Conservation (phyloP, 83 land plant species). For the Thuja plicata region DNA sequence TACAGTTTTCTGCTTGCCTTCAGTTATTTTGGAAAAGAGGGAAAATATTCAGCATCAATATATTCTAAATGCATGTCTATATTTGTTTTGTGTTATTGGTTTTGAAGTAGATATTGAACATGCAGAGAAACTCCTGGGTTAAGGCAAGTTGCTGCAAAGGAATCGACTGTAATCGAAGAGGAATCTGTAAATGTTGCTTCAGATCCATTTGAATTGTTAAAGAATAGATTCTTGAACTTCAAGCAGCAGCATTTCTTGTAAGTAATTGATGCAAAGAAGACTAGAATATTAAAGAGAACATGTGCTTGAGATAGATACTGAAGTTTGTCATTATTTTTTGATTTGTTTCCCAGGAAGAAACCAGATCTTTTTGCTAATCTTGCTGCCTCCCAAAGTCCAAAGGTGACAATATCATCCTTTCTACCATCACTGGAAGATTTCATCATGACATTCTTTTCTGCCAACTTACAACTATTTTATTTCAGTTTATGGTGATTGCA, state of each 20-base stretch:
- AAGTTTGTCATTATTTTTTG: background rate
- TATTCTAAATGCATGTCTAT: background rate
- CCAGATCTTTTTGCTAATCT: constrained; percentile 49
- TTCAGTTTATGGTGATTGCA: constrained; percentile 87
- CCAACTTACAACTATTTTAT: background rate
- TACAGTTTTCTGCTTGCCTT: background rate
- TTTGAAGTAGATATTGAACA: background rate
- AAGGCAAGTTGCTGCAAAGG: constrained; percentile 28
- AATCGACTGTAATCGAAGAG: constrained; percentile 18
- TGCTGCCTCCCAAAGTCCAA: constrained; percentile 57
- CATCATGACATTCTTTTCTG: background rate
- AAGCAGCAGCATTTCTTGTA: constrained; percentile 56
- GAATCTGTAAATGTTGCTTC: constrained; percentile 6
- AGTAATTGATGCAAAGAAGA: constrained; percentile 16
- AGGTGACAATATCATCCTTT: constrained; percentile 33
- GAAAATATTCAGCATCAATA: background rate
- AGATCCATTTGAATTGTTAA: constrained; percentile 42
- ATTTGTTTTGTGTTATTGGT: background rate
- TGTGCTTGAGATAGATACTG: background rate
- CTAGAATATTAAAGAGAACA: background rate
- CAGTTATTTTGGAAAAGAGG: background rate
- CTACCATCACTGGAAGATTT: background rate
- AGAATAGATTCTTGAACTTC: constrained; percentile 61
- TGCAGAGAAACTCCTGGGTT: constrained; percentile 15
- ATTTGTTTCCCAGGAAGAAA: constrained; percentile 50